phyloP scores from a whole-genome alignment of 2,329 filamentous ascomycete species.

The Fusarium sp. region DNA sequence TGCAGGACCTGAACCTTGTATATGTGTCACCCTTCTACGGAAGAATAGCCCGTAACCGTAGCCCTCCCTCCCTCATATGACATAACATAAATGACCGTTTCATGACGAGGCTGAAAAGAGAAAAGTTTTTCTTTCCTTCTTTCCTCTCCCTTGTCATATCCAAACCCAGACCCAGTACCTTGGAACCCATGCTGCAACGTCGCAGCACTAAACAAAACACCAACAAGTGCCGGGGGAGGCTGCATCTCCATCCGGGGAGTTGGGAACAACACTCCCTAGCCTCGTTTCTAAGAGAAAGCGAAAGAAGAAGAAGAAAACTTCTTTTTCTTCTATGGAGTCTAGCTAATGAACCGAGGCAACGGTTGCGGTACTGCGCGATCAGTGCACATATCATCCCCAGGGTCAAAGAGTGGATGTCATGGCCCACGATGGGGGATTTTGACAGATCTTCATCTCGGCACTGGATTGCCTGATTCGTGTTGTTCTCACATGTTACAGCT shows the following conservation, averaged over 20 bases:
- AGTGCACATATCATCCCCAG: background rate
- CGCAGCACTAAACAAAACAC: constrained; percentile 22
- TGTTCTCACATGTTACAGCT: background rate
- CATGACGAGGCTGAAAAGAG: constrained; percentile 30
- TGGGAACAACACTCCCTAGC: constrained; percentile 9
- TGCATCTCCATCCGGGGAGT: constrained; percentile 17
- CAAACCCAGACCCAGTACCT: constrained; percentile 37
- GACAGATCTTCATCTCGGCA: constrained; percentile 22
- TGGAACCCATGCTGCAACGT: constrained; percentile 30
- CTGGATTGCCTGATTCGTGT: background rate
- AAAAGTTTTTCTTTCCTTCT: background rate
- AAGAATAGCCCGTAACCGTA: constrained; percentile 4
- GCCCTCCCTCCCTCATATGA: background rate
- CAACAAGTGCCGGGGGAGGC: constrained; percentile 4
- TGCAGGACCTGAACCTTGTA: constrained; percentile 10
- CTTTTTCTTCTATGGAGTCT: constrained; percentile 10
- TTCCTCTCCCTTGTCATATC: background rate
- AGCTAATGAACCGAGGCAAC: constrained; percentile 14
- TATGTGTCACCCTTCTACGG: background rate
- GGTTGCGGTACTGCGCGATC: background rate
- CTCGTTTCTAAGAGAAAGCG: background rate
- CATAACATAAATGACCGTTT: constrained; percentile 9
- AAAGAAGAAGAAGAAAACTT: constrained; percentile 13
- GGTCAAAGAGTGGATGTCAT: constrained; percentile 1
- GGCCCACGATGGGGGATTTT: background rate